Percentiles rank a stretch among this genome's conserved stretches.
phyloP scores from a whole-genome alignment of 139 green algal species.

The Coelastrella sp. region DNA sequence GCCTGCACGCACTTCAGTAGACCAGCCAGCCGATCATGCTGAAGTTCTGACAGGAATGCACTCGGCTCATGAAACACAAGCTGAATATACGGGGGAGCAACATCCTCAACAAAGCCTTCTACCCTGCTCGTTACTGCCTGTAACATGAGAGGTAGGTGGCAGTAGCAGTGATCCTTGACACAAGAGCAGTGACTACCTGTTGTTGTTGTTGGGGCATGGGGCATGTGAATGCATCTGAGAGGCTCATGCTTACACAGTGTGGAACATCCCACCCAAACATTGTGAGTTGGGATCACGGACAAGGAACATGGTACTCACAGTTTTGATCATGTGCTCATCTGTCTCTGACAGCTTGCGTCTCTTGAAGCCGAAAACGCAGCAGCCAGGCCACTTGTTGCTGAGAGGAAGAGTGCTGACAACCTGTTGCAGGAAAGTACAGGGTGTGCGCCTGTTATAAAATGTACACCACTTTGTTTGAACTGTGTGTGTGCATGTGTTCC shows the following conservation, averaged over 20 bases:
- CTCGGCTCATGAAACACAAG: slow-evolving; percentile 29
- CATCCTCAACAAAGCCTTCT: neutral
- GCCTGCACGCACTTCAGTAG: neutral
- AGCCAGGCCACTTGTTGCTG: slow-evolving; percentile 20
- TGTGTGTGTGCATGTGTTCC: too few relatives aligned
- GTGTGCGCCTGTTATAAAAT: too few relatives aligned
- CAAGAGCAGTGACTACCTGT: too few relatives aligned
- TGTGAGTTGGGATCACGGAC: too few relatives aligned
- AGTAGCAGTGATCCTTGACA: neutral
- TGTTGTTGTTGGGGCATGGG: too few relatives aligned
- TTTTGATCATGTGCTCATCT: slow-evolving; percentile 5
- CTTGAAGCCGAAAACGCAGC: slow-evolving; percentile 40
- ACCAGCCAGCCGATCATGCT: neutral
- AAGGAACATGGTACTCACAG: slow-evolving; percentile 26
- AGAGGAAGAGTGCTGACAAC: slow-evolving; percentile 13
- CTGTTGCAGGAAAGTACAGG: neutral
- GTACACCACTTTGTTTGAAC: too few relatives aligned
- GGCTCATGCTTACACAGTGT: too few relatives aligned
- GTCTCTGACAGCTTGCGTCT: slow-evolving; percentile 31
- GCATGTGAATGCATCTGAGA: too few relatives aligned
- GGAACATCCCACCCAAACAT: too few relatives aligned
- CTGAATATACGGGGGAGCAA: slow-evolving; percentile 20
- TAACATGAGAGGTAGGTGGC: neutral
- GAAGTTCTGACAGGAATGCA: neutral
- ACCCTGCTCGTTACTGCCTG: slow-evolving; percentile 13